A percentile compares a stretch with the other conserved stretches of the same genome.
Evolutionary conservation across 257 asterid species (phyloP).

Genomic region (Verbascum thapsus): DNA sequence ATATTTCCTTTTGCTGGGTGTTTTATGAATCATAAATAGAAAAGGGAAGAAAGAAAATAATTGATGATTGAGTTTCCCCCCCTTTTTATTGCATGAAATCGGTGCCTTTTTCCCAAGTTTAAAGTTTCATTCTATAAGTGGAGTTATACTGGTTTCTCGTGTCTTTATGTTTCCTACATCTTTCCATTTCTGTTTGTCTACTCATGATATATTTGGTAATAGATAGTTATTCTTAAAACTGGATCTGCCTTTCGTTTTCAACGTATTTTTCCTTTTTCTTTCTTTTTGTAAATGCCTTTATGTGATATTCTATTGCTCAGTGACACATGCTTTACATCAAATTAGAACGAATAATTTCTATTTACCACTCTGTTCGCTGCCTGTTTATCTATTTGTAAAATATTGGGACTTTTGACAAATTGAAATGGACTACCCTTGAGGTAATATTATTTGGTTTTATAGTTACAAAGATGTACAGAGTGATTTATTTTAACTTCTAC

Average conservation of each 20-base stretch:
- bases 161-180: neutral
- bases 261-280: slow-evolving; percentile 1
- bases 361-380: slow-evolving; percentile 8
- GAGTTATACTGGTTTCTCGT: neutral
- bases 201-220: neutral
- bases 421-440: slow-evolving; percentile 13
- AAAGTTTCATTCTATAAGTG: neutral
- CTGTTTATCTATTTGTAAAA: slow-evolving; percentile 21
- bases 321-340: slow-evolving; percentile 12
- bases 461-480: slow-evolving; percentile 26
- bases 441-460: slow-evolving; percentile 25
- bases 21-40: neutral
- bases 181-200: slow-evolving; percentile 5
- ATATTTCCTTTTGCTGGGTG: slow-evolving; percentile 1
- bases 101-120: neutral
- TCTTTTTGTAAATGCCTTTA: slow-evolving; percentile 3
- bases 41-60: neutral
- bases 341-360: slow-evolving; percentile 7
- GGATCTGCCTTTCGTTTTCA: neutral
- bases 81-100: slow-evolving; percentile 2
- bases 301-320: neutral
- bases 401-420: neutral
- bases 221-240: slow-evolving; percentile 15
- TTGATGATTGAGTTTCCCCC: neutral
- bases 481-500: slow-evolving; percentile 39